Conservation (phyloP, 2,329 filamentous ascomycete genomes). For the Fusarium verrucosum region DNA sequence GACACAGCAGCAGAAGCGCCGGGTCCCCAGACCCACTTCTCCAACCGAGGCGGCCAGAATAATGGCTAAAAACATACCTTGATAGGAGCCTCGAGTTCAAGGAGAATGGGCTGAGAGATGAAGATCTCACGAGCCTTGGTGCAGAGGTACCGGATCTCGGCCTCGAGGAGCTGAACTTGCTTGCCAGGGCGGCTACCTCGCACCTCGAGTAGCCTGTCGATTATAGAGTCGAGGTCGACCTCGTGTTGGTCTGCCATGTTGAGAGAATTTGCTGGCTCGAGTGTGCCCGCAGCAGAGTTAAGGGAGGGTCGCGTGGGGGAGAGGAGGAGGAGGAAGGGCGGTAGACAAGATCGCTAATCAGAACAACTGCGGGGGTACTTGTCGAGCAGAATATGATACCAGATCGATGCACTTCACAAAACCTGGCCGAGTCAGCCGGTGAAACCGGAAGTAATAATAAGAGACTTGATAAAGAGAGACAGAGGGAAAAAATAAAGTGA, state of each 20-base stretch:
- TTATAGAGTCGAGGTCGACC: conserved; percentile 99
- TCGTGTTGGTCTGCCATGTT: conserved; percentile 77
- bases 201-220: conserved; percentile 96
- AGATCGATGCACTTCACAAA: conserved; percentile 49
- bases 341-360: conserved; percentile 45
- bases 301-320: conserved; percentile 39
- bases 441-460: conserved; percentile 26
- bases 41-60: background rate
- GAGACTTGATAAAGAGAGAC: conserved; percentile 9
- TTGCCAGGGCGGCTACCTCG: conserved; percentile 97
- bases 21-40: background rate
- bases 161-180: conserved; percentile 95
- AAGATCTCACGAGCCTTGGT: conserved; percentile 99
- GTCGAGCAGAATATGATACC: conserved; percentile 42
- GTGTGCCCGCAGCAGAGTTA: conserved; percentile 52
- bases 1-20: background rate
- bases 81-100: conserved; percentile 97
- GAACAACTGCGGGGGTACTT: conserved; percentile 43
- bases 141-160: conserved; percentile 96
- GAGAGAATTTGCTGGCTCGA: conserved; percentile 48
- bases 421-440: conserved; percentile 42
- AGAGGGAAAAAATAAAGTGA: conserved; percentile 8
- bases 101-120: conserved; percentile 97
- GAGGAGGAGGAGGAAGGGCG: conserved; percentile 35
- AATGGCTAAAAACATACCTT: conserved; percentile 72